phyloP scores from a whole-genome alignment of 2,329 filamentous ascomycete species.

The Claviceps arundinis region DNA sequence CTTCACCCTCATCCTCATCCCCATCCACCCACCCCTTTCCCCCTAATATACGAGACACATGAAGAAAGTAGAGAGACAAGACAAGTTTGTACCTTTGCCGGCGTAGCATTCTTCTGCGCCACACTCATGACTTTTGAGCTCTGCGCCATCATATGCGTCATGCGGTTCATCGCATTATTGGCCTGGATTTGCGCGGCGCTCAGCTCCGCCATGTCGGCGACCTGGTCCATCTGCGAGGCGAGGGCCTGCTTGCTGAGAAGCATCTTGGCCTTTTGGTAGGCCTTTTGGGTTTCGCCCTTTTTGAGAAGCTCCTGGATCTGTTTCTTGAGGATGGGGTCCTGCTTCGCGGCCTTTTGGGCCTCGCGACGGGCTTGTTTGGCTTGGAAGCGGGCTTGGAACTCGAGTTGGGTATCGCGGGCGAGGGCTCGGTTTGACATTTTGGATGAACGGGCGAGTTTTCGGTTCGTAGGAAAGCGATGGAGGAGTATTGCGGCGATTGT shows the following conservation, averaged over 20 bases:
- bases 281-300: conserved; percentile 50
- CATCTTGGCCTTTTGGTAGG: conserved; percentile 50
- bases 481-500: too few relatives aligned
- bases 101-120: conserved; percentile 45
- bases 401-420: conserved; percentile 47
- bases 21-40: too few relatives aligned
- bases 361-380: conserved; percentile 49
- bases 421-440: conserved; percentile 46
- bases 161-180: conserved; percentile 52
- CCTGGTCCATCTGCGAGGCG: conserved; percentile 50
- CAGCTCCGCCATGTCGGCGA: conserved; percentile 50
- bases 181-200: conserved; percentile 48
- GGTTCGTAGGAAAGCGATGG: too few relatives aligned
- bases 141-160: conserved; percentile 51
- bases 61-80: neutral
- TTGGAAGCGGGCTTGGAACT: conserved; percentile 51
- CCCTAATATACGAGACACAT: neutral
- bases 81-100: conserved; percentile 32
- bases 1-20: too few relatives aligned
- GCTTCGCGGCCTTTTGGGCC: conserved; percentile 46
- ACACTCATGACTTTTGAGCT: conserved; percentile 44
- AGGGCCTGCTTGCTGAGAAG: conserved; percentile 48
- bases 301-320: conserved; percentile 51
- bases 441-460: conserved; percentile 1
- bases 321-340: conserved; percentile 47